Percentiles rank a stretch among this genome's conserved stretches.
phyloP scores from a whole-genome alignment of 352 stramenopile species.

The Phytophthora kernoviae region DNA sequence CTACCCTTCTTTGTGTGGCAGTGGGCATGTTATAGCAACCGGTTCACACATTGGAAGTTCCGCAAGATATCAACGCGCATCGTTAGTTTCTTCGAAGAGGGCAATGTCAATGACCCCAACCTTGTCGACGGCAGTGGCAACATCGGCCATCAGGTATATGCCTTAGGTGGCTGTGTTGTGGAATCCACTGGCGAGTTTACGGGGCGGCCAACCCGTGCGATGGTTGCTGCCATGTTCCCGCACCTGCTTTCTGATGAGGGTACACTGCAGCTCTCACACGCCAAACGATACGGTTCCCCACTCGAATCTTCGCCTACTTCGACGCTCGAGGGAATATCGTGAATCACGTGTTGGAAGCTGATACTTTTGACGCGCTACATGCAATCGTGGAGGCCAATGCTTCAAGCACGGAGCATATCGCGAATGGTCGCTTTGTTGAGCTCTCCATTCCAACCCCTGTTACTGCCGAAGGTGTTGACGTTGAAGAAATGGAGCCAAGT shows the following conservation, averaged over 20 bases:
- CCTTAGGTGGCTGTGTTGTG: constrained; percentile 27
- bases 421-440: constrained; percentile 6
- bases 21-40: constrained; percentile 40
- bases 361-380: constrained; percentile 29
- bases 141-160: no score
- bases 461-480: no score
- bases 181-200: constrained; percentile 18
- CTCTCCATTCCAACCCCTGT: no score
- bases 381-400: constrained; percentile 9
- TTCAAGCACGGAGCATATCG: neutral
- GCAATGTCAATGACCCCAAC: no score
- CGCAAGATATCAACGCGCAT: no score
- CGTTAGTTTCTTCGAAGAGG: no score
- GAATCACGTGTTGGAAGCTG: constrained; percentile 29
- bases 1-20: constrained; percentile 35
- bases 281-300: constrained; percentile 13
- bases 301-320: constrained; percentile 36
- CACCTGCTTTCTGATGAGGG: constrained; percentile 7
- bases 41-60: no score
- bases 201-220: constrained; percentile 10
- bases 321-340: constrained; percentile 22
- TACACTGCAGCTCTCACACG: constrained; percentile 4
- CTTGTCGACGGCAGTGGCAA: no score
- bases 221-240: constrained; percentile 18
- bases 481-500: neutral